Percentiles rank a stretch among this genome's conserved stretches.
phyloP scores from a whole-genome alignment of 202 grass and related monocot genomes.

The Zizania palustris region DNA sequence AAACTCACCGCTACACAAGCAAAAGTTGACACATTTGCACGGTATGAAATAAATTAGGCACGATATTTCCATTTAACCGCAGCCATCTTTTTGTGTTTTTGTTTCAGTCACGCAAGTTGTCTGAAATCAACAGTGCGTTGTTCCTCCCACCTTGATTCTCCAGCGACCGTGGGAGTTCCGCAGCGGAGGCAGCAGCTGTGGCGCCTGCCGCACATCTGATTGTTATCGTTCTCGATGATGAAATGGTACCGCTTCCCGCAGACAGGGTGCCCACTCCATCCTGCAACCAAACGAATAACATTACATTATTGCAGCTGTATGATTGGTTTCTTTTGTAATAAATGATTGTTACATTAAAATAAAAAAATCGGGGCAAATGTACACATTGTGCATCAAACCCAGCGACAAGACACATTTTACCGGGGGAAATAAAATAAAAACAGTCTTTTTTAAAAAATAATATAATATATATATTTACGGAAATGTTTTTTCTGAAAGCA shows the following conservation, averaged over 20 bases:
- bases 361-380: background rate
- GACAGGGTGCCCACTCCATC: slow-evolving; percentile 93
- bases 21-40: background rate
- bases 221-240: slow-evolving; percentile 80
- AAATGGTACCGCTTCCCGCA: slow-evolving; percentile 98
- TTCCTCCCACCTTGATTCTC: slow-evolving; percentile 82
- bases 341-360: slow-evolving; percentile 15
- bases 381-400: slow-evolving; percentile 26
- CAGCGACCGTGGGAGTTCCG: slow-evolving; percentile 56
- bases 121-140: slow-evolving; percentile 10
- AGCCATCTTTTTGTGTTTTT: background rate
- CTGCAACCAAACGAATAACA: slow-evolving; percentile 51
- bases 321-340: background rate
- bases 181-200: slow-evolving; percentile 78
- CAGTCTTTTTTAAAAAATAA: background rate
- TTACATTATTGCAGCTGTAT: slow-evolving; percentile 21
- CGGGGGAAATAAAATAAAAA: background rate
- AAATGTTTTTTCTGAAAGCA: slow-evolving; percentile 16
- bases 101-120: slow-evolving; percentile 8
- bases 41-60: background rate
- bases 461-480: background rate
- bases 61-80: background rate
- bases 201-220: slow-evolving; percentile 48
- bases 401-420: too few relatives aligned
- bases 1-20: background rate